phyloP scores from a whole-genome alignment of 805 yeast genomes.

The Phaffomyces antillensis region DNA sequence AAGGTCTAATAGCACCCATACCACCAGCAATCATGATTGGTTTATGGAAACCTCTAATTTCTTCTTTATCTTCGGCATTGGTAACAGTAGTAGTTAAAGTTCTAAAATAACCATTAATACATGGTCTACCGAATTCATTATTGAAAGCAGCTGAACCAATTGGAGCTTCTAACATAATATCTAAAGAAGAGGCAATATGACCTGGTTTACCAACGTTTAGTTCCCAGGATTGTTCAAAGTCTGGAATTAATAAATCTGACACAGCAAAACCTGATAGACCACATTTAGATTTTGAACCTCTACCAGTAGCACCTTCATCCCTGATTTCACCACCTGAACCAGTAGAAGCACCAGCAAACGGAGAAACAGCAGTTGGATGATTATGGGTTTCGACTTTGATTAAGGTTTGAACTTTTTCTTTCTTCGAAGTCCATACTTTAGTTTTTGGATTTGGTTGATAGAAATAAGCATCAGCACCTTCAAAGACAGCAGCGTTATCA shows the following conservation, averaged over 20 bases:
- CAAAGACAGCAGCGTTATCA: conserved; percentile 95
- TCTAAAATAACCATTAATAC: conserved; percentile 93
- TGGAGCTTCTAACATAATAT: conserved; percentile 96
- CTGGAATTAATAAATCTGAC: conserved; percentile 84
- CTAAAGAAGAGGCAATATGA: conserved; percentile 89
- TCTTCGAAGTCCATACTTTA: conserved; percentile 64
- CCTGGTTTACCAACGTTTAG: conserved; percentile 76
- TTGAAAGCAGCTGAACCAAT: conserved; percentile 97
- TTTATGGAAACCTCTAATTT: conserved; percentile 93
- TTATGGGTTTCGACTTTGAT: conserved; percentile 98
- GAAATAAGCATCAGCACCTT: conserved; percentile 71
- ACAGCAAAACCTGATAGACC: conserved; percentile 93
- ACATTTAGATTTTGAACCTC: conserved; percentile 96
- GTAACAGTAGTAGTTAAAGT: conserved; percentile 79
- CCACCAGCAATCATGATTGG: conserved; percentile 99
- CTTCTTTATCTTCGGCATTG: conserved; percentile 54
- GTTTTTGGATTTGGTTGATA: conserved; percentile 72
- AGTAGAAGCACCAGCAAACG: conserved; percentile 99
- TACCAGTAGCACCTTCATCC: conserved; percentile 99
- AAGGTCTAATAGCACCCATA: conserved; percentile 93
- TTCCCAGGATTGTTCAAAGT: conserved; percentile 92
- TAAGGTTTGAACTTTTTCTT: conserved; percentile 80
- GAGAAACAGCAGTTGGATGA: conserved; percentile 99
- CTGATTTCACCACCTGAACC: conserved; percentile 99
- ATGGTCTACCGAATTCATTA: conserved; percentile 98